Percentiles rank a stretch among this genome's conserved stretches.
Evolutionary conservation across 805 yeast species (phyloP).

Genomic region (Kregervanrija fluxuum): DNA sequence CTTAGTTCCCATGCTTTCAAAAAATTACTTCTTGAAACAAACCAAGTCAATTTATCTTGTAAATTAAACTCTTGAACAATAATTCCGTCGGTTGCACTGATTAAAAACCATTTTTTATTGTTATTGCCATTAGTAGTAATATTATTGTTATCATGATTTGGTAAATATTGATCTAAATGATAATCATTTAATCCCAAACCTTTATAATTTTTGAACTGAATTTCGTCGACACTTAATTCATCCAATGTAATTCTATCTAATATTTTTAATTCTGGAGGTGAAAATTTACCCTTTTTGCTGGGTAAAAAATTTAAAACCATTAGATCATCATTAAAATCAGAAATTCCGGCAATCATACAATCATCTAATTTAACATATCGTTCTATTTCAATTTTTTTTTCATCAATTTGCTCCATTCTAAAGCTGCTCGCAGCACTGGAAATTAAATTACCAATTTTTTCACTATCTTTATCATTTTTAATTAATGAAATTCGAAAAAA

Average conservation of each 20-base stretch:
- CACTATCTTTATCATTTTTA: neutral
- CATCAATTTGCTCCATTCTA: conserved; percentile 30
- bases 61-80: conserved; percentile 65
- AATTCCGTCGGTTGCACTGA: conserved; percentile 79
- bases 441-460: conserved; percentile 29
- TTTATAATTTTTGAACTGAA: conserved; percentile 51
- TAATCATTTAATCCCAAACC: conserved; percentile 75
- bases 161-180: conserved; percentile 50
- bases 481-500: conserved; percentile 26
- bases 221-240: conserved; percentile 73
- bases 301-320: conserved; percentile 50
- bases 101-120: conserved; percentile 47
- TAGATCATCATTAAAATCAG: conserved; percentile 63
- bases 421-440: conserved; percentile 49
- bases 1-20: conserved; percentile 77
- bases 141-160: conserved; percentile 14
- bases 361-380: conserved; percentile 40
- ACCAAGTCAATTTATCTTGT: conserved; percentile 72
- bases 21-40: conserved; percentile 42
- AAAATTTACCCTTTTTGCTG: conserved; percentile 22
- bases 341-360: conserved; percentile 65
- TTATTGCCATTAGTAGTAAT: neutral
- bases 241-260: conserved; percentile 59
- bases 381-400: conserved; percentile 39
- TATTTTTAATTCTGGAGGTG: conserved; percentile 69